These are phyloP conservation scores for Clarkia xantiana DNA, from an alignment of 345 rosid genomes.

Conservation along the genomic window DNA sequence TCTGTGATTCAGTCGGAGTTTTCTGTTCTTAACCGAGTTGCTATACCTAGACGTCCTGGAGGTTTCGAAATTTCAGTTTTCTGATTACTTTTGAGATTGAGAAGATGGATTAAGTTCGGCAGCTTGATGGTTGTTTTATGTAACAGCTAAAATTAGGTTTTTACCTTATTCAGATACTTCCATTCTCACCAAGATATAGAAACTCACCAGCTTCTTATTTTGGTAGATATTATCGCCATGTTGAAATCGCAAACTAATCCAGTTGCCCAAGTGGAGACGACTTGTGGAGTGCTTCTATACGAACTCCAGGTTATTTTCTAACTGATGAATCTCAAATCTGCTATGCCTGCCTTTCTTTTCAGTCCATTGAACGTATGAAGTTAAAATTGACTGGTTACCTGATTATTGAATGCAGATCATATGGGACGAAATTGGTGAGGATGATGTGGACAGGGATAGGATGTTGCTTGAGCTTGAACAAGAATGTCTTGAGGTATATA, in stretches of 20 bases:
- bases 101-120: no score
- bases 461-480: conserved; percentile 87
- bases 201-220: neutral
- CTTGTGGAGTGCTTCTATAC: conserved; percentile 67
- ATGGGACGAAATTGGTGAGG: conserved; percentile 98
- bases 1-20: no score
- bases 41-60: no score
- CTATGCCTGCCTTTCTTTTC: neutral
- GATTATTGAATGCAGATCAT: conserved; percentile 37
- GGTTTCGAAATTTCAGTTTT: no score
- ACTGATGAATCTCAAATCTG: neutral
- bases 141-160: no score
- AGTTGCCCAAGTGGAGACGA: conserved; percentile 57
- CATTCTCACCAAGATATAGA: neutral
- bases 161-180: no score
- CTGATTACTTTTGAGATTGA: no score
- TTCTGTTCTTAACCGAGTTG: no score
- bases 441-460: conserved; percentile 65
- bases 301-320: conserved; percentile 64
- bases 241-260: conserved; percentile 21
- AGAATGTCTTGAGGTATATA: conserved; percentile 88
- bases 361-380: no score
- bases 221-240: conserved; percentile 5
- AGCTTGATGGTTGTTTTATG: no score
- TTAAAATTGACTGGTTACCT: no score